These are phyloP conservation scores for Metschnikowia lunata DNA, from an alignment of 805 yeast genomes.

Conservation along the genomic window DNA sequence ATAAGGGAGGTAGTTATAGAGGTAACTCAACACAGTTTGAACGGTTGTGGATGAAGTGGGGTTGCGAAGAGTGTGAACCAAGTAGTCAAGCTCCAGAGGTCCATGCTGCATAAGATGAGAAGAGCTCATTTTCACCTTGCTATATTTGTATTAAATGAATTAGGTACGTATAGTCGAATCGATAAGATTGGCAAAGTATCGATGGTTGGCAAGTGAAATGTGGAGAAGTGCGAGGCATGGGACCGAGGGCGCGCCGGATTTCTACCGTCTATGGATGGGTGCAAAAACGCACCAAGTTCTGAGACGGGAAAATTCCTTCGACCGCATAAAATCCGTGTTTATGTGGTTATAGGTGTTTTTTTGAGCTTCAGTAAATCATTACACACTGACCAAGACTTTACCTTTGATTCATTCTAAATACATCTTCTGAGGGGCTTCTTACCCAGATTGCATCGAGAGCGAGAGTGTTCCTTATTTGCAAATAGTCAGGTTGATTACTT, in stretches of 20 bases:
- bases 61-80: conserved; percentile 41
- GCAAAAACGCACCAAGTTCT: too few relatives aligned
- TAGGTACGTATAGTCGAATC: neutral
- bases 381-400: too few relatives aligned
- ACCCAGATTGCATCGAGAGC: too few relatives aligned
- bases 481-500: too few relatives aligned
- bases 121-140: neutral
- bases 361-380: too few relatives aligned
- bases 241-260: conserved; percentile 4
- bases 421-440: too few relatives aligned
- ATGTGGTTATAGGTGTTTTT: too few relatives aligned
- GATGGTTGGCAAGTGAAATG: neutral
- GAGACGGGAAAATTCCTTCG: too few relatives aligned
- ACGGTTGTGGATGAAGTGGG: conserved; percentile 33
- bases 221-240: conserved; percentile 2
- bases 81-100: conserved; percentile 45
- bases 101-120: neutral
- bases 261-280: too few relatives aligned
- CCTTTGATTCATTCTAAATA: too few relatives aligned
- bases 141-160: neutral
- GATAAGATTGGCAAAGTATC: neutral
- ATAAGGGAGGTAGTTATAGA: conserved; percentile 49
- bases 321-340: too few relatives aligned
- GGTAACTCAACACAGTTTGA: conserved; percentile 38
- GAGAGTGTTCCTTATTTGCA: too few relatives aligned